Base-by-base conservation (phyloP, 129 eudicot species). In the Helichrysum umbraculigerum region DNA sequence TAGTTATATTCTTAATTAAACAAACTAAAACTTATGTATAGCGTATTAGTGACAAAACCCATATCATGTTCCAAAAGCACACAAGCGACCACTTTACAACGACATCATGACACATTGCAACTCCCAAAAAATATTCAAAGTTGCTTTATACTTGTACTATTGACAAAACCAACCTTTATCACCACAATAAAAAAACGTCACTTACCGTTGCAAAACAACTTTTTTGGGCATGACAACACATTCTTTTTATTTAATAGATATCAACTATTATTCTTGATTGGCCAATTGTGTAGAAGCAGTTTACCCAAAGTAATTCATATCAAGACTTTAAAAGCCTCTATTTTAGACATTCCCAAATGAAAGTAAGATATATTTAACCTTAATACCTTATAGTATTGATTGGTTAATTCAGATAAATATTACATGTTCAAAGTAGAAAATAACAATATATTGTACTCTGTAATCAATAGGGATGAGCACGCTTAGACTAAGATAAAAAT, bases 161-260 rank as follows among this genome's bases (percentile, higher is more conserved):
- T 73, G 77, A 73, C 70, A 62, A 61, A 74, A 62, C 20, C 41
- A 58, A 74, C 17, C 70, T 63, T 63, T 74, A 62, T 35, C 29
- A 61, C 32, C 7, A 25, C 61, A n/a, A 6, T 33, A 35, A 59
- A 60, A 60, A 60, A 25, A 59, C 16, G 33, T 20, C 57, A 42
- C 58, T 73, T 33, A 60, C 3, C 8, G 58, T 59, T 16, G 41
- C 69, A 22, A 59, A 59, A 58, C 59, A 73, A 73, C 68, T 73
- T 60, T 60, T 71, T 60, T 73, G 59, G 10, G 22, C 68, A 37
- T 73, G 78, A 59, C 77, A 73, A 73, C 69, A 12, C 67, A 72
- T 72, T 20, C 54, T 10, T 57, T 58, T 35, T 57, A 9, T 4
- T 20, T 57, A n/a, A 72, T 5, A 52, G 21, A 56, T 70, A 50